Conservation (phyloP, 768 basidiomycete genomes). For the Mycena crocata region DNA sequence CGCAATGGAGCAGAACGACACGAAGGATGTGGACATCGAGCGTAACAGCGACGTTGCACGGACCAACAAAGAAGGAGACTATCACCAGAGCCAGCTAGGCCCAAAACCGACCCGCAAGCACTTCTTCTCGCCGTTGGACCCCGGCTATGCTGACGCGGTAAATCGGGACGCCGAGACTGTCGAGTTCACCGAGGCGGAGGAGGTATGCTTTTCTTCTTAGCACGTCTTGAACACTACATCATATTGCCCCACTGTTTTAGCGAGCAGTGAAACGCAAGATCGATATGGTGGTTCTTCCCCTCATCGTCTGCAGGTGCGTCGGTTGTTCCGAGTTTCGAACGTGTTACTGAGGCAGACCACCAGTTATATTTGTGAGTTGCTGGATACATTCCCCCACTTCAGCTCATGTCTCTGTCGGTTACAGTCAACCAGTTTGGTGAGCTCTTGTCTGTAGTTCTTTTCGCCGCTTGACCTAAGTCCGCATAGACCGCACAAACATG, state of each 20-base stretch:
- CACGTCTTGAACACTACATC: conserved; percentile 1
- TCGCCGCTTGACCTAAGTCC: conserved; percentile 4
- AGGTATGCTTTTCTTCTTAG: conserved; percentile 44
- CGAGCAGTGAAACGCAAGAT: conserved; percentile 60
- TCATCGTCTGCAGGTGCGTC: conserved; percentile 62
- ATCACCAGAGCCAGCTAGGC: conserved; percentile 54
- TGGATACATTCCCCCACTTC: conserved; percentile 17
- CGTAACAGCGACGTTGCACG: conserved; percentile 24
- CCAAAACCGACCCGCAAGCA: conserved; percentile 54
- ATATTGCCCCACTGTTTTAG: conserved; percentile 37
- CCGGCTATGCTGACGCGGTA: conserved; percentile 60
- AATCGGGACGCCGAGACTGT: conserved; percentile 61
- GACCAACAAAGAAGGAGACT: conserved; percentile 50
- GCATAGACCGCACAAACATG: conserved; percentile 68
- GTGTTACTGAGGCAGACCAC: background rate
- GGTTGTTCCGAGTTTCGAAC: background rate
- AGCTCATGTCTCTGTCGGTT: conserved; percentile 17
- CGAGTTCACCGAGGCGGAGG: conserved; percentile 61
- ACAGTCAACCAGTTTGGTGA: conserved; percentile 62
- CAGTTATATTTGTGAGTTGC: conserved; percentile 61
- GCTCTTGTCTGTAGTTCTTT: conserved; percentile 9
- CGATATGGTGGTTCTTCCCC: conserved; percentile 60
- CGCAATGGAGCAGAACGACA: conserved; percentile 15
- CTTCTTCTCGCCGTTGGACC: conserved; percentile 62
- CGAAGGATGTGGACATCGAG: conserved; percentile 21